Percentiles rank a stretch among this genome's conserved stretches.
phyloP scores from a whole-genome alignment of 306 rosid species.

The Luffa aegyptiaca region DNA sequence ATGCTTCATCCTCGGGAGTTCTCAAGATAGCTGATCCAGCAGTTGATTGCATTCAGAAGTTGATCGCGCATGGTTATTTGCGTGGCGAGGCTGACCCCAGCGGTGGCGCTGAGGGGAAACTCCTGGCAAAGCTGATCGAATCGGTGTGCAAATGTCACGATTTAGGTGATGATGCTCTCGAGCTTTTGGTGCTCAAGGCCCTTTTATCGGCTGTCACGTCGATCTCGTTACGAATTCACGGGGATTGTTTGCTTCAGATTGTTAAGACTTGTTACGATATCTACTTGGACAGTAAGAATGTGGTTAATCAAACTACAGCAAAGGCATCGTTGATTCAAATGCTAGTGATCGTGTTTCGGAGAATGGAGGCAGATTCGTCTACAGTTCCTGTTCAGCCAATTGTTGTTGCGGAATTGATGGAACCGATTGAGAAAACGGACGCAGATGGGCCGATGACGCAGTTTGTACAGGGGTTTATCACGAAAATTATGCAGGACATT shows the following conservation, averaged over 20 bases:
- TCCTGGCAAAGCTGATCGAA: constrained; percentile 65
- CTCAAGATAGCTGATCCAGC: constrained; percentile 95
- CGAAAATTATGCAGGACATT: constrained; percentile 90
- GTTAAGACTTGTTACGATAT: constrained; percentile 93
- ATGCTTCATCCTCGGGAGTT: constrained; percentile 66
- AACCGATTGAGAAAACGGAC: constrained; percentile 69
- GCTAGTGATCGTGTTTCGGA: constrained; percentile 89
- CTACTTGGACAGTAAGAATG: constrained; percentile 67
- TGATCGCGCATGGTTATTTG: constrained; percentile 73
- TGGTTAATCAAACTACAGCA: constrained; percentile 94
- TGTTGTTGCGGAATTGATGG: constrained; percentile 92
- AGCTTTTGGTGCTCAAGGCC: constrained; percentile 68
- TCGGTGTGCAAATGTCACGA: constrained; percentile 88
- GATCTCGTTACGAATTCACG: constrained; percentile 81
- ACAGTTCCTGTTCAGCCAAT: constrained; percentile 92
- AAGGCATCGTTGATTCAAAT: constrained; percentile 95
- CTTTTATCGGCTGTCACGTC: constrained; percentile 91
- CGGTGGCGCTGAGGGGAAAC: constrained; percentile 56
- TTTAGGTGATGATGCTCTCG: constrained; percentile 81
- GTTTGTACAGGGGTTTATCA: constrained; percentile 95
- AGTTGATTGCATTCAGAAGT: constrained; percentile 86
- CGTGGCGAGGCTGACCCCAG: constrained; percentile 87
- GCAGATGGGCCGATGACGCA: constrained; percentile 59
- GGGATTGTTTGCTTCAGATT: constrained; percentile 81
- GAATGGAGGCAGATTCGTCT: constrained; percentile 99